Conservation (phyloP, 2,329 filamentous ascomycete species). For the Diaporthe australafricana region DNA sequence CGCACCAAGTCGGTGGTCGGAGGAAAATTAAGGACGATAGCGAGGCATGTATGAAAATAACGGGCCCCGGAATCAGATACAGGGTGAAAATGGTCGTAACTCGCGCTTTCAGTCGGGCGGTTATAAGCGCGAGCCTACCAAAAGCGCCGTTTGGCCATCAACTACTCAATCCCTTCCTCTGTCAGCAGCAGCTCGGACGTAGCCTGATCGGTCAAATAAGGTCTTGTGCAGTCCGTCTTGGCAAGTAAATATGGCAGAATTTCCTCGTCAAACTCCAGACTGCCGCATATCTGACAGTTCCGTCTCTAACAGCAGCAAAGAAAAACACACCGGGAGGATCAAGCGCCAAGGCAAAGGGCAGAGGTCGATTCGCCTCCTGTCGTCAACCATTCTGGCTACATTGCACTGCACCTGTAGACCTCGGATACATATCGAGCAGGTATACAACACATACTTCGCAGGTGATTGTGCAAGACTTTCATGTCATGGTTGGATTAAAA, state of each 20-base stretch:
- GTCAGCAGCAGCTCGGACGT: no score
- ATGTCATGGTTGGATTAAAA: neutral
- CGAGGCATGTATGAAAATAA: neutral
- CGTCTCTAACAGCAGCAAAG: neutral
- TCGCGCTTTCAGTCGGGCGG: neutral
- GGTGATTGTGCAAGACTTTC: neutral
- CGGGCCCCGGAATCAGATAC: neutral
- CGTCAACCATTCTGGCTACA: no score
- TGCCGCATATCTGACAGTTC: neutral
- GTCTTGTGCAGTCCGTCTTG: conserved; percentile 2
- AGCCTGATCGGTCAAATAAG: neutral
- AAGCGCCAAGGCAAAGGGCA: no score
- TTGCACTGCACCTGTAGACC: no score
- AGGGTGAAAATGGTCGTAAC: neutral
- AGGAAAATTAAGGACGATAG: neutral
- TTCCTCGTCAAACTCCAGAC: neutral
- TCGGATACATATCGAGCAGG: no score
- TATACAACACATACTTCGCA: no score
- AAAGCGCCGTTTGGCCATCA: neutral
- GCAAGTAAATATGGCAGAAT: neutral
- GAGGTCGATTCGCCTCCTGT: neutral
- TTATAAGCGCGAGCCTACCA: neutral
- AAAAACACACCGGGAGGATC: neutral
- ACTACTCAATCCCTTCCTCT: neutral
- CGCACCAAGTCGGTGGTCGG: conserved; percentile 17